Evolutionary conservation across 208 protist species (phyloP).

Genomic region (Porcisia deanei): DNA sequence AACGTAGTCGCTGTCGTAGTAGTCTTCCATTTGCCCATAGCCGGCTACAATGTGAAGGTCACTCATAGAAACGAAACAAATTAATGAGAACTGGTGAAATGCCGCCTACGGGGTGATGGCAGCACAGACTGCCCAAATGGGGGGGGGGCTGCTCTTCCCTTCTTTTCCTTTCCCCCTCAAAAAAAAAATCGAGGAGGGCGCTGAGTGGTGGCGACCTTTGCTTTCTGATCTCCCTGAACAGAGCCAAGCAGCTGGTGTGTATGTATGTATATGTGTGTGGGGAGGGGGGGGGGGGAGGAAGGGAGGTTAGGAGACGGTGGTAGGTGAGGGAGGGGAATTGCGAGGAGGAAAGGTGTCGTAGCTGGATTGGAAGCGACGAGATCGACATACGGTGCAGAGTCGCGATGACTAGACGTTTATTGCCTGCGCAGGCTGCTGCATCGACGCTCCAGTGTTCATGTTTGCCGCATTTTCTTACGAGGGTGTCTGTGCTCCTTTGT

Average conservation of each 20-base stretch:
- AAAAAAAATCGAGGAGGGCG: not conserved
- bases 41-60: constrained; percentile 13
- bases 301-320: not conserved
- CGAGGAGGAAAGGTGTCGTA: not conserved
- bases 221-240: not conserved
- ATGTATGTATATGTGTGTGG: not conserved
- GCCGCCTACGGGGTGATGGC: not conserved
- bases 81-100: not conserved
- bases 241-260: not conserved
- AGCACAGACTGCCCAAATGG: not conserved
- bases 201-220: not conserved
- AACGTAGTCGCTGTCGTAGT: constrained; percentile 50
- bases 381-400: not conserved
- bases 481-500: not conserved
- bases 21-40: constrained; percentile 38
- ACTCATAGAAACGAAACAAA: not conserved
- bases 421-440: not conserved
- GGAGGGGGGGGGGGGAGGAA: not conserved
- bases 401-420: not conserved
- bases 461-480: not conserved
- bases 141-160: too few relatives aligned
- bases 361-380: not conserved
- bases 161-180: too few relatives aligned
- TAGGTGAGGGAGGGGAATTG: not conserved
- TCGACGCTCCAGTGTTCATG: not conserved